Percentiles rank a stretch among this genome's conserved stretches.
phyloP scores from a whole-genome alignment of 352 stramenopile genomes.

The Pythium myriotylum region DNA sequence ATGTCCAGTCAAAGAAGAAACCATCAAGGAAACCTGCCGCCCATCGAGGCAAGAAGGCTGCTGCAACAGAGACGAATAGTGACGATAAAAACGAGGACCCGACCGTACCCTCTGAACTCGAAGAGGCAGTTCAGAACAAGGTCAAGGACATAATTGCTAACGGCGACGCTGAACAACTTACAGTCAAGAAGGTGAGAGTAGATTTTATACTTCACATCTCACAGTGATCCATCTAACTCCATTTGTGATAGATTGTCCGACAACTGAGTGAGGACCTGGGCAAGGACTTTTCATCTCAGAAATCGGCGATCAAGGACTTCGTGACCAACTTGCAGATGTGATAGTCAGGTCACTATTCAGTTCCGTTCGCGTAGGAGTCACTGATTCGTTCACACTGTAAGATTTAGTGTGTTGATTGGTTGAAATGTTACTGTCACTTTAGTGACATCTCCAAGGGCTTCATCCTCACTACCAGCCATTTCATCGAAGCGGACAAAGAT shows the following conservation, averaged over 20 bases:
- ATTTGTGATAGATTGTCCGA: constrained; percentile 58
- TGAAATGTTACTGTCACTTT: constrained; percentile 3
- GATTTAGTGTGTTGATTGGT: constrained; percentile 26
- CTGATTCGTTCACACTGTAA: constrained; percentile 23
- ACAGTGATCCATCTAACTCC: neutral
- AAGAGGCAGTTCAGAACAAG: constrained; percentile 55
- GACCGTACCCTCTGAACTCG: neutral
- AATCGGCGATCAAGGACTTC: constrained; percentile 84
- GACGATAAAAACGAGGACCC: constrained; percentile 25
- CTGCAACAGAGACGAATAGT: constrained; percentile 26
- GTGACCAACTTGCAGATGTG: constrained; percentile 48
- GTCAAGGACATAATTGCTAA: constrained; percentile 81
- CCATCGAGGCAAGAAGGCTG: constrained; percentile 15
- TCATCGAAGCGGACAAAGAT: constrained; percentile 14
- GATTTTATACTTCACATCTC: too few relatives aligned
- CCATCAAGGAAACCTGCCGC: constrained; percentile 8
- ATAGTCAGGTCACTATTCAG: constrained; percentile 7
- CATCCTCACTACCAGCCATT: constrained; percentile 27
- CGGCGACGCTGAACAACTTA: constrained; percentile 77
- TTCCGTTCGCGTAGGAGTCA: constrained; percentile 17
- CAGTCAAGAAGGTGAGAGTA: constrained; percentile 83
- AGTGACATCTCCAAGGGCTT: constrained; percentile 14
- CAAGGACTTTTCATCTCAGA: constrained; percentile 67
- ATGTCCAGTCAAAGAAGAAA: constrained; percentile 36
- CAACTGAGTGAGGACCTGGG: constrained; percentile 69